A percentile compares a stretch with the other conserved stretches of the same genome.
Conservation (phyloP, 2,329 filamentous ascomycete genomes). For the Thelonectria discophora region DNA sequence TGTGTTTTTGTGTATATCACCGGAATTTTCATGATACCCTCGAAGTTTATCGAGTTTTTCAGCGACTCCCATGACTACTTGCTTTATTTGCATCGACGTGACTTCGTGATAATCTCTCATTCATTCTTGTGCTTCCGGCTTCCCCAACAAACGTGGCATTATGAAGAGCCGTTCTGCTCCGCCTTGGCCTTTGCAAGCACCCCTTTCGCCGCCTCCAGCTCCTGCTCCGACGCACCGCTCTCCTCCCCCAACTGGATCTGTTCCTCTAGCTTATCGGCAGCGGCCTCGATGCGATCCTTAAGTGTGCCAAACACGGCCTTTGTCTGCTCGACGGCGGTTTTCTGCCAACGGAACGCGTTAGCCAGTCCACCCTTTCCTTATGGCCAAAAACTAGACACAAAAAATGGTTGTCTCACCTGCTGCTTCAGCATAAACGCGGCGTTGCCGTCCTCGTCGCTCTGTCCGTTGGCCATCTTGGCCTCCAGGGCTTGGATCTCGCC, state of each 20-base stretch:
- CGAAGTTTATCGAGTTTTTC: conserved; percentile 28
- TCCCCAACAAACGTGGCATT: background rate
- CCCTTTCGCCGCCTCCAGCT: conserved; percentile 65
- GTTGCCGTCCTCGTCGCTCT: conserved; percentile 73
- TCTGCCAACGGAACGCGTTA: conserved; percentile 56
- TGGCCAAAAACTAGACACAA: too few relatives aligned
- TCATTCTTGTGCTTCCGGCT: background rate
- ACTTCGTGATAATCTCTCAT: conserved; percentile 32
- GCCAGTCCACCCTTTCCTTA: too few relatives aligned
- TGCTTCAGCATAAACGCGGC: conserved; percentile 83
- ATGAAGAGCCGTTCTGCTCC: conserved; percentile 26
- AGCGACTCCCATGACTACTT: conserved; percentile 14
- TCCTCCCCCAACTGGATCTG: conserved; percentile 73
- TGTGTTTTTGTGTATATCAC: conserved; percentile 22
- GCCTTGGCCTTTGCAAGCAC: conserved; percentile 60
- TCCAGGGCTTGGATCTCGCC: conserved; percentile 74
- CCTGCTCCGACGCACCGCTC: conserved; percentile 55
- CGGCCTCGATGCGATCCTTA: conserved; percentile 73
- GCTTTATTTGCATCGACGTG: conserved; percentile 7
- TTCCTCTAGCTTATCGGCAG: conserved; percentile 77
- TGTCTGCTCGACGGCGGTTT: conserved; percentile 85
- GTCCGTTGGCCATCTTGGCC: conserved; percentile 61
- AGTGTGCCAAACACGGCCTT: conserved; percentile 81
- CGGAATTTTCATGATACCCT: conserved; percentile 41
- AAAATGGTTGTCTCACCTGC: conserved; percentile 77